These are phyloP conservation scores for Pulveroboletus sp. DNA, from an alignment of 768 basidiomycete genomes.

Conservation along the genomic window DNA sequence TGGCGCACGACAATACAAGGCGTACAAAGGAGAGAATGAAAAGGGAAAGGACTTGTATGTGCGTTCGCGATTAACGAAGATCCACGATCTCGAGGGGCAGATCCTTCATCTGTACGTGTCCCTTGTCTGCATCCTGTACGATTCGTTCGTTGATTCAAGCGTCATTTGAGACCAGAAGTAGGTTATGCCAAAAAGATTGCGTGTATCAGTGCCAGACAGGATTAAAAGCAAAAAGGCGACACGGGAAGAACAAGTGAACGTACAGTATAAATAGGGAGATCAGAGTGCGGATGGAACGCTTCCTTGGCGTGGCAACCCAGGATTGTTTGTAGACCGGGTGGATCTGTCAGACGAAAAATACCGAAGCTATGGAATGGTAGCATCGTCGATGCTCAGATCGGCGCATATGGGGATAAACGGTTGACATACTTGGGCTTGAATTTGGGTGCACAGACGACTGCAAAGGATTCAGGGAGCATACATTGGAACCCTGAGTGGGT, in stretches of 20 bases:
- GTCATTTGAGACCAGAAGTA: no score
- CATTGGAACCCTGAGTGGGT: slow-evolving; percentile 87
- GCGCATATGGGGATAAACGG: background rate
- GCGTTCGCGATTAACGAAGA: slow-evolving; percentile 41
- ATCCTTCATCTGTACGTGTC: slow-evolving; percentile 78
- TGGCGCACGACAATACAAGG: background rate
- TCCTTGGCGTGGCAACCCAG: slow-evolving; percentile 63
- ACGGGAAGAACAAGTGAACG: slow-evolving; percentile 24
- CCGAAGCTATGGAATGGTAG: slow-evolving; percentile 50
- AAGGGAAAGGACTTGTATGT: background rate
- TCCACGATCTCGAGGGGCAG: slow-evolving; percentile 80
- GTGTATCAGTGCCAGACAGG: background rate
- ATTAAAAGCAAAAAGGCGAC: background rate
- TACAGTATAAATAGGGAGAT: slow-evolving; percentile 83
- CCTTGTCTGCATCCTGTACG: slow-evolving; percentile 73
- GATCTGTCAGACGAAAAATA: slow-evolving; percentile 86
- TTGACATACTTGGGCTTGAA: slow-evolving; percentile 64
- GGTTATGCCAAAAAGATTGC: background rate
- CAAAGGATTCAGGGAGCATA: slow-evolving; percentile 90
- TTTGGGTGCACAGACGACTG: slow-evolving; percentile 85
- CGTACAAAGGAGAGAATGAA: background rate
- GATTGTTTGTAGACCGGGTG: slow-evolving; percentile 73
- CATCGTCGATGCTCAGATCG: background rate
- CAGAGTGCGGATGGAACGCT: slow-evolving; percentile 84
- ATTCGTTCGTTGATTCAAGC: background rate